Percentiles rank a stretch among this genome's conserved stretches.
These are phyloP conservation scores for Asterophora lycoperdoides DNA, from an alignment of 768 basidiomycete genomes.

Conservation along the genomic window DNA sequence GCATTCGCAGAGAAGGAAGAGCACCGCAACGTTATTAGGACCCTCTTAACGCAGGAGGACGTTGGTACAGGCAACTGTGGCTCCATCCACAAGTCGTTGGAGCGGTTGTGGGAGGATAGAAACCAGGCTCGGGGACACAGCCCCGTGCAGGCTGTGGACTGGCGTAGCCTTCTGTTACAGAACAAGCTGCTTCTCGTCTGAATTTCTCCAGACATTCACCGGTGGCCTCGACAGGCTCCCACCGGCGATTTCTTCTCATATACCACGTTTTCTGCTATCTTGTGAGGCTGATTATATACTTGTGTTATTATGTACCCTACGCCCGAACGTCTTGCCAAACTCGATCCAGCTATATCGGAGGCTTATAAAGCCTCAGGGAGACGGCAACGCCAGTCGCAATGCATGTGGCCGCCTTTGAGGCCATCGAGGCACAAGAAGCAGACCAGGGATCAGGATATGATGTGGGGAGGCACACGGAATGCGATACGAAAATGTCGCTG, in stretches of 20 bases:
- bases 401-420: conserved; percentile 9
- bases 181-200: conserved; percentile 59
- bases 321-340: conserved; percentile 7
- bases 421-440: conserved; percentile 22
- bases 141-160: conserved; percentile 40
- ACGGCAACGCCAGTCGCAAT: conserved; percentile 18
- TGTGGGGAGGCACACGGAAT: conserved; percentile 21
- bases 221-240: background rate
- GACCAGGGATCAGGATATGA: conserved; percentile 15
- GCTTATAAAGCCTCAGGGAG: conserved; percentile 20
- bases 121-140: too few relatives aligned
- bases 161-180: conserved; percentile 54
- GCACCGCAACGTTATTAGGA: conserved; percentile 40
- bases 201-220: conserved; percentile 6
- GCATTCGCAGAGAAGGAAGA: conserved; percentile 52
- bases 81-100: conserved; percentile 51
- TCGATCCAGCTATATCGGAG: conserved; percentile 16
- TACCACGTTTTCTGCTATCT: too few relatives aligned
- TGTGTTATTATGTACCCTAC: conserved; percentile 2
- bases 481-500: conserved; percentile 13
- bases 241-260: background rate
- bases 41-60: conserved; percentile 47
- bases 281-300: too few relatives aligned
- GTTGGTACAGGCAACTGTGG: conserved; percentile 62
- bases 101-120: conserved; percentile 46